These are phyloP conservation scores for Macrolepiota albuminosa DNA, from an alignment of 768 basidiomycete species.

Conservation along the genomic window DNA sequence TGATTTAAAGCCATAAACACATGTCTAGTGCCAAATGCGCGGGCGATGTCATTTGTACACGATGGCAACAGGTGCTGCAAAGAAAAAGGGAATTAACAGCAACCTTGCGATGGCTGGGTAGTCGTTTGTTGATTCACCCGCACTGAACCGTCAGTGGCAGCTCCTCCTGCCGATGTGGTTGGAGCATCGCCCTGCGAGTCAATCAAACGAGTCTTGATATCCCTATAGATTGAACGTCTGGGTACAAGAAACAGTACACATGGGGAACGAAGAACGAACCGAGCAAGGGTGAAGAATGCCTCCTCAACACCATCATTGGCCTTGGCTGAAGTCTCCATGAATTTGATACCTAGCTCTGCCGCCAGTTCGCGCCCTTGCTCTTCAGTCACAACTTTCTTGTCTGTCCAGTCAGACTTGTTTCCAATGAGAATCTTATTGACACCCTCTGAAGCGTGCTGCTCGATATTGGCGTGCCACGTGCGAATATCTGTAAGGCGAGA, in stretches of 20 bases:
- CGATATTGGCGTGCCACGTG: slow-evolving; percentile 97
- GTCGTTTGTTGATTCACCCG: slow-evolving; percentile 57
- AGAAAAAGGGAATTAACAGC: slow-evolving; percentile 39
- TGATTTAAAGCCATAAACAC: neutral
- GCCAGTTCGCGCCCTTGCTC: slow-evolving; percentile 92
- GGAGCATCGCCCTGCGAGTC: slow-evolving; percentile 79
- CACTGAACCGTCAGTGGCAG: slow-evolving; percentile 52
- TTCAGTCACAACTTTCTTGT: slow-evolving; percentile 88
- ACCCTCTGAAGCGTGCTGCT: slow-evolving; percentile 97
- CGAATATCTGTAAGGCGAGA: slow-evolving; percentile 70
- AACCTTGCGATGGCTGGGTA: slow-evolving; percentile 38
- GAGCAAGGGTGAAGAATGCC: slow-evolving; percentile 94
- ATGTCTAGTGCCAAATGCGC: slow-evolving; percentile 1
- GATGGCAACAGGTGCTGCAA: neutral
- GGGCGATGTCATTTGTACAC: neutral
- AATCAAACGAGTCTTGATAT: slow-evolving; percentile 96
- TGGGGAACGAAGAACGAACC: slow-evolving; percentile 45
- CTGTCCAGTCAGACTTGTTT: slow-evolving; percentile 98
- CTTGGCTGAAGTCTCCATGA: slow-evolving; percentile 98
- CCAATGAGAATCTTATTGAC: slow-evolving; percentile 99
- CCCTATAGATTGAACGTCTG: slow-evolving; percentile 46
- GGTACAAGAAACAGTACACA: neutral
- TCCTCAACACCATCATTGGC: slow-evolving; percentile 97
- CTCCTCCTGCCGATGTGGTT: slow-evolving; percentile 31
- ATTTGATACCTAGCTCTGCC: slow-evolving; percentile 89